Conservation (phyloP, 305 asterid species). For the Fraxinus angustifolia region DNA sequence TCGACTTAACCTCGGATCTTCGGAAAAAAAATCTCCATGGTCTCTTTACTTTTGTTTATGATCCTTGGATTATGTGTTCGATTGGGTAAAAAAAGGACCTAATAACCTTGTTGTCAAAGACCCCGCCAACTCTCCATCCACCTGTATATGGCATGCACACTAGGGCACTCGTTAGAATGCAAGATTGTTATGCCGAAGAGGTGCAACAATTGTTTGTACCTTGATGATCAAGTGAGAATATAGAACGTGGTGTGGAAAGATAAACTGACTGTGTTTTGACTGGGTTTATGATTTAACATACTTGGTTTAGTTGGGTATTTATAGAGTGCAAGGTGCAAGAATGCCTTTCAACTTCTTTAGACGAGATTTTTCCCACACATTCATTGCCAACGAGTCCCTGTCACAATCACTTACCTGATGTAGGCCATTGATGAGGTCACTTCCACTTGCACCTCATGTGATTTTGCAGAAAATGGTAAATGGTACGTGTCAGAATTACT, state of each 20-base stretch:
- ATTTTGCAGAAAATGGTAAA: not conserved
- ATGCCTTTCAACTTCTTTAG: not conserved
- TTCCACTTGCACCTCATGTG: not conserved
- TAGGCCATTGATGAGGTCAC: not conserved
- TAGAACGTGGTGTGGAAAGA: not conserved
- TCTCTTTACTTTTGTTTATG: not conserved
- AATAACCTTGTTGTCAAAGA: not conserved
- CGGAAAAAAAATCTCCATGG: too few species aligned
- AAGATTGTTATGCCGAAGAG: not conserved
- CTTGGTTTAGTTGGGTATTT: not conserved
- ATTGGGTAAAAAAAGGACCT: not conserved
- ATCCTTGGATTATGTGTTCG: not conserved
- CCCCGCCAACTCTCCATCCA: not conserved
- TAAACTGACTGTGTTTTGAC: not conserved
- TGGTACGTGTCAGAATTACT: not conserved
- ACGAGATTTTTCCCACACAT: not conserved
- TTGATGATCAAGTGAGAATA: not conserved
- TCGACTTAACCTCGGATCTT: not conserved
- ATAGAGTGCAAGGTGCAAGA: not conserved
- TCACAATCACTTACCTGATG: not conserved
- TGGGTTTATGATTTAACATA: not conserved
- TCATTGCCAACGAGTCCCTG: not conserved
- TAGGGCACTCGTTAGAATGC: not conserved
- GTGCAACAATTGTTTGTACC: not conserved
- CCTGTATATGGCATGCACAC: not conserved